Evolutionary conservation across 108 stramenopile genomes (phyloP).

Genomic region (Cyclotella atomus): DNA sequence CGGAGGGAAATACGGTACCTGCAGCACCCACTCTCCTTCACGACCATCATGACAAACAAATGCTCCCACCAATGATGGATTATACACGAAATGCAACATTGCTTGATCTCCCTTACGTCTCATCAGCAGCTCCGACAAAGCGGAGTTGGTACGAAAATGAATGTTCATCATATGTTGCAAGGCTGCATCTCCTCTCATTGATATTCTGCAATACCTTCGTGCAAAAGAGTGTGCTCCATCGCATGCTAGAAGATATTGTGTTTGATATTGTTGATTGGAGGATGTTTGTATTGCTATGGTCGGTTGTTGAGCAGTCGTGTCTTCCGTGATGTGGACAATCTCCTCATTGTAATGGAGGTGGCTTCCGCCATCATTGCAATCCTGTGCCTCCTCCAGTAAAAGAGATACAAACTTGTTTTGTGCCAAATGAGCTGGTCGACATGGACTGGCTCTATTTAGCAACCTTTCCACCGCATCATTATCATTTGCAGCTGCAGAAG

Average conservation of each 20-base stretch:
- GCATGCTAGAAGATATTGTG: conserved; percentile 75
- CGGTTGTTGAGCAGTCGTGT: too few species aligned
- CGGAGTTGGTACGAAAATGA: conserved; percentile 67
- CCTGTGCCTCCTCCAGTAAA: conserved; percentile 54
- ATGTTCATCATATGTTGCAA: conserved; percentile 90
- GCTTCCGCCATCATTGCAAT: not conserved
- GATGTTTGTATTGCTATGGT: conserved; percentile 38
- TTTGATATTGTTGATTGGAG: conserved; percentile 14
- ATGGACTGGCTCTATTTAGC: conserved; percentile 33
- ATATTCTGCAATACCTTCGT: conserved; percentile 56
- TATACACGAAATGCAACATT: conserved; percentile 95
- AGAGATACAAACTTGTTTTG: conserved; percentile 67
- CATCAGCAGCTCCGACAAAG: conserved; percentile 38
- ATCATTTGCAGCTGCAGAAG: not conserved
- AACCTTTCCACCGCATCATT: conserved; percentile 5
- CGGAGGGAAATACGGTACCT: conserved; percentile 95
- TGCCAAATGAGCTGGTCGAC: conserved; percentile 58
- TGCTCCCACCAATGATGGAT: conserved; percentile 82
- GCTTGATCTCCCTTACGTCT: conserved; percentile 63
- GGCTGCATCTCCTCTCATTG: conserved; percentile 54
- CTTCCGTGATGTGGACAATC: conserved; percentile 14
- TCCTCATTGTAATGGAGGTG: conserved; percentile 27
- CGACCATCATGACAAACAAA: conserved; percentile 85
- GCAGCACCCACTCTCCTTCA: conserved; percentile 90
- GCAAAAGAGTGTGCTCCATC: conserved; percentile 85